These are phyloP conservation scores for Leishmania major DNA, from an alignment of 208 protist species.

Conservation along the genomic window DNA sequence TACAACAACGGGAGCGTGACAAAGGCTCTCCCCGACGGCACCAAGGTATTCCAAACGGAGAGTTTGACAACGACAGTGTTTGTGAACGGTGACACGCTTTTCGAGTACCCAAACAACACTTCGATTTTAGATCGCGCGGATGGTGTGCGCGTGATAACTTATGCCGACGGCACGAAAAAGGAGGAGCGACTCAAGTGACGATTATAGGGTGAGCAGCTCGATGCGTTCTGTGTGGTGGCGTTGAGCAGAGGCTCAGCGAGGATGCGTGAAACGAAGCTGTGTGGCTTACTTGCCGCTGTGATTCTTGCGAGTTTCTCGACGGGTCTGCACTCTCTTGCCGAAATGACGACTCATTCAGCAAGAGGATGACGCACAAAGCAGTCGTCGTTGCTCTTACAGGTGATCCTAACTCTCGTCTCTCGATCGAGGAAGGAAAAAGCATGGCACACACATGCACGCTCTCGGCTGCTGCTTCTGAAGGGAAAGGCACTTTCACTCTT, in stretches of 20 bases:
- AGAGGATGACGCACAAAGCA: neutral
- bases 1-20: constrained; percentile 78
- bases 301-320: neutral
- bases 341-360: neutral
- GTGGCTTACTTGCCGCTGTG: neutral
- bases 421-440: neutral
- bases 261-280: neutral
- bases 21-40: constrained; percentile 55
- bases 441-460: neutral
- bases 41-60: constrained; percentile 59
- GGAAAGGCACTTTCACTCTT: neutral
- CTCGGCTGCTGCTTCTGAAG: neutral
- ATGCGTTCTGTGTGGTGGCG: neutral
- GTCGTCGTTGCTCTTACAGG: neutral
- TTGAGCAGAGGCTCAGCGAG: neutral
- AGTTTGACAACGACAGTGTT: constrained; percentile 71
- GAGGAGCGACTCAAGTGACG: constrained; percentile 47
- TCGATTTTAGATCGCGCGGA: constrained; percentile 78
- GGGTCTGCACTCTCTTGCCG: neutral
- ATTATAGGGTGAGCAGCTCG: neutral
- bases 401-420: neutral
- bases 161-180: constrained; percentile 66
- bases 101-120: constrained; percentile 77
- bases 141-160: constrained; percentile 78
- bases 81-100: constrained; percentile 66